Conservation (phyloP, 208 protist species). For the Leishmania amazonensis region DNA sequence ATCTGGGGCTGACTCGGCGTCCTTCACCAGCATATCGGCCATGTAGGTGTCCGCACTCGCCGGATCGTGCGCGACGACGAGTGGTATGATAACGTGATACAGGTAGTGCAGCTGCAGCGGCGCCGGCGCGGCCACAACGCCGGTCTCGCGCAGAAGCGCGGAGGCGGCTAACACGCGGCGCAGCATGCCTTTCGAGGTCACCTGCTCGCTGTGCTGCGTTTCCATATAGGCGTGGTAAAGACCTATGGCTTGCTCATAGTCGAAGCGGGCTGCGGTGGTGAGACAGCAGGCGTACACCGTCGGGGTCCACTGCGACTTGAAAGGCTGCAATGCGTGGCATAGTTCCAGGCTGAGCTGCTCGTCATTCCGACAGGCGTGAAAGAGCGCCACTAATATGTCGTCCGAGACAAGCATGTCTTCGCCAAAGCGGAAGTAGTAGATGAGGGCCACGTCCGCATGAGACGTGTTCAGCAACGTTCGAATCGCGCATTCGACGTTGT, state of each 20-base stretch:
- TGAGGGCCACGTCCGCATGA: conserved; percentile 38
- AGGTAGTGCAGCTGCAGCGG: conserved; percentile 51
- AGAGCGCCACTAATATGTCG: conserved; percentile 65
- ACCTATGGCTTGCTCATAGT: conserved; percentile 49
- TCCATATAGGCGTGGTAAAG: conserved; percentile 58
- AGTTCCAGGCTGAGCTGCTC: conserved; percentile 50
- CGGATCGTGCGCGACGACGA: conserved; percentile 57
- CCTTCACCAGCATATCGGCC: conserved; percentile 62
- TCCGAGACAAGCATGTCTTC: conserved; percentile 68
- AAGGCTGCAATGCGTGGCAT: conserved; percentile 46
- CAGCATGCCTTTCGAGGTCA: conserved; percentile 8
- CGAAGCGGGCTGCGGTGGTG: conserved; percentile 55
- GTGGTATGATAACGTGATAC: conserved; percentile 78
- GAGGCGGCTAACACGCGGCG: conserved; percentile 34
- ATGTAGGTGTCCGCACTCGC: conserved; percentile 40
- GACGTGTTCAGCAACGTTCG: conserved; percentile 51
- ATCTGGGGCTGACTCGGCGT: conserved; percentile 58
- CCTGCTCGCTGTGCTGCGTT: conserved; percentile 5
- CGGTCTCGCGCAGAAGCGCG: conserved; percentile 26
- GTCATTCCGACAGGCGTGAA: conserved; percentile 57
- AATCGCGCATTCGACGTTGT: conserved; percentile 58
- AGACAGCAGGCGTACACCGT: conserved; percentile 78
- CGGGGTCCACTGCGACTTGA: conserved; percentile 59
- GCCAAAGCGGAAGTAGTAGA: conserved; percentile 65
- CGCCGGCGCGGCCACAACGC: conserved; percentile 13